Base-by-base conservation (phyloP, 371 early-diverging fungal genomes). In the Mucor saturninus region DNA sequence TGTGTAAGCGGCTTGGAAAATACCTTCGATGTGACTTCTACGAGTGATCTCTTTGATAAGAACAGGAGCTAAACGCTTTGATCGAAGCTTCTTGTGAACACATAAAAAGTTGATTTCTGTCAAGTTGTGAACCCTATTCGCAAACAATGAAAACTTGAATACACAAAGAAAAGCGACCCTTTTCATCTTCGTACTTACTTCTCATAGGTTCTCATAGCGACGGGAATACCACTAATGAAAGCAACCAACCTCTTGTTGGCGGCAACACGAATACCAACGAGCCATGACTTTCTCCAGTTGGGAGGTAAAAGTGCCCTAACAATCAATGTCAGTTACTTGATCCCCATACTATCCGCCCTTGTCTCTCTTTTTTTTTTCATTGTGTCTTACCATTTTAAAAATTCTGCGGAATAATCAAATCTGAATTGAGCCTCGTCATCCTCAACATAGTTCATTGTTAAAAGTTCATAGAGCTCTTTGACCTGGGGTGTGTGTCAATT, bases 41-140 rank as follows among this genome's bases (percentile, higher is more conserved):
- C 99, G 90, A 2, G 98, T 99, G 50, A 99, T 89, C 74, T 99
- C 99, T 74, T 93, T 93, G 76, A 99, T 99, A 55, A 99, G 79
- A n/a, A 99, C 87, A 14, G 99, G 99, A 8, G 99, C 95, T 58
- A 99, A 81, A 55, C 98, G 91, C 77, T 97, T 96, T 50, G 90
- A 89, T 48, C 99, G 89, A 48, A 98, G 90, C 69, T 93, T 91
- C 83, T 95, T 97, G 79, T 95, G 95, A 42, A 99, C 84, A 75
- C 99, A 99, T 59, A 99, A 81, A 73, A 98, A 99, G 88, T 99
- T 99, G 83, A 99, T 97, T 66, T 97, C 97, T 8, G 95, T 95
- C 77, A 97, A 81, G 39, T 79, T 74, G 52, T 83, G 83, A 5
- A 72, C 64, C 43, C 86, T 77, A 66, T 0, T 21, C 21, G 21